Evolutionary conservation across 306 rosid genomes (phyloP).

Genomic region (Pyrus betulifolia): DNA sequence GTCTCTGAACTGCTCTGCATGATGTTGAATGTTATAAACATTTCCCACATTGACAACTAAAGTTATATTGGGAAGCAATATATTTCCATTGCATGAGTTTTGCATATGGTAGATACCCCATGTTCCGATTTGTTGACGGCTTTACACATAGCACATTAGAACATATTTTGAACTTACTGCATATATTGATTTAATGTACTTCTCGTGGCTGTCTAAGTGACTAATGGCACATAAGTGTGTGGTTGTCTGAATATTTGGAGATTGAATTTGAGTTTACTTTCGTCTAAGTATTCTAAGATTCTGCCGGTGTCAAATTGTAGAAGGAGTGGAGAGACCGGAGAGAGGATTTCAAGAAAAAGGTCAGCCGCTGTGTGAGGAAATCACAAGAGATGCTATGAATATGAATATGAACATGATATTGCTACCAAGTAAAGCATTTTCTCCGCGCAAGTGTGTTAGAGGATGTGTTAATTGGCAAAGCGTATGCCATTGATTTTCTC

Average conservation of each 20-base stretch:
- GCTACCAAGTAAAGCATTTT: not conserved
- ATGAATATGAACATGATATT: conserved; percentile 17
- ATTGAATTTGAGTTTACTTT: not conserved
- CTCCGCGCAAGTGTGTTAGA: conserved; percentile 28
- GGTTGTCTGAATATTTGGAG: not conserved
- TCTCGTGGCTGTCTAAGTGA: not conserved
- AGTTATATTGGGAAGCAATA: not conserved
- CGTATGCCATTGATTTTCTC: conserved; percentile 44
- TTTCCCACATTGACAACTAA: not conserved
- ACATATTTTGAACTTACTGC: not conserved
- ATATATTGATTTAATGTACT: not conserved
- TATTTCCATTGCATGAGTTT: too few relatives aligned
- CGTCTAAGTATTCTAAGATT: not conserved
- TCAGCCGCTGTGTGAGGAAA: conserved; percentile 86
- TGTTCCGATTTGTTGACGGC: not conserved
- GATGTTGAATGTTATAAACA: not conserved
- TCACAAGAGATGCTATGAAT: conserved; percentile 57
- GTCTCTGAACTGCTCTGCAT: not conserved
- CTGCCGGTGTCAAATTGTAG: conserved; percentile 39
- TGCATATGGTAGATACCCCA: not conserved
- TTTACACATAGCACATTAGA: not conserved
- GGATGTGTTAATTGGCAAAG: conserved; percentile 20
- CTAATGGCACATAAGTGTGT: not conserved
- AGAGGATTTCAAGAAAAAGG: conserved; percentile 95
- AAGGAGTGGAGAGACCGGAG: conserved; percentile 93